Evolutionary conservation across 257 asterid genomes (phyloP), one percentile per base, ranked within the genome.

Genomic region (Gardenia jasminoides): DNA sequence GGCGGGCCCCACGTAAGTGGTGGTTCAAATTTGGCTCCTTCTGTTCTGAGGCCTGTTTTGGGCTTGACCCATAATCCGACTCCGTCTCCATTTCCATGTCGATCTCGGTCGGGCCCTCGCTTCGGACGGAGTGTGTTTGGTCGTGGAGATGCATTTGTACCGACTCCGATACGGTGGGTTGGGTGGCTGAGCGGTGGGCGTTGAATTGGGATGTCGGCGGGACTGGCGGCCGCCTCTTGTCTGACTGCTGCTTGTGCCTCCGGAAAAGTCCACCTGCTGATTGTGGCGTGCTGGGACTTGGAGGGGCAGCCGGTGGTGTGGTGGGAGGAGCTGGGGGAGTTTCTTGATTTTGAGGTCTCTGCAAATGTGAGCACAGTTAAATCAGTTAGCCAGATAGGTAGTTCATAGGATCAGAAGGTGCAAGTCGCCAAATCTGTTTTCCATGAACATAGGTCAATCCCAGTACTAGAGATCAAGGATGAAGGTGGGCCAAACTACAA

Each of bases 61-160:
- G 47, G 79, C 41, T 61, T 8, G 58, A 31, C 1, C 19, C 79
- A n/a, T 41, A 15, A 24, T 72, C 73, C 20, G 79, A 28, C 62
- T 82, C 85, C 65, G 71, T 44, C 3, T 76, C 79, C 72, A 16
- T 39, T 0, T 75, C 78, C 58, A 46, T 58, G 4, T 61, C 72
- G 22, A 43, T n/a, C n/a, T 44, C 31, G 33, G 81, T 61, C 10
- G 83, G 81, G 24, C 87, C 94, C 80, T 87, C 91, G 0, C 85
- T 83, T 1, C 86, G 83, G 68, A 91, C 78, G 17, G 74, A 79
- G 7, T 83, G 88, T 31, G 87, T 48, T 75, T 87, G 83, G 48
- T 78, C 83, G 8, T 78, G 88, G 33, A 89, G 89, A 77, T 86
- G 85, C 43, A 88, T 91, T 78, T 86, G 85, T 56, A 91, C 82